phyloP scores from a whole-genome alignment of 805 yeast genomes.

The Gaillardinia entomophila region DNA sequence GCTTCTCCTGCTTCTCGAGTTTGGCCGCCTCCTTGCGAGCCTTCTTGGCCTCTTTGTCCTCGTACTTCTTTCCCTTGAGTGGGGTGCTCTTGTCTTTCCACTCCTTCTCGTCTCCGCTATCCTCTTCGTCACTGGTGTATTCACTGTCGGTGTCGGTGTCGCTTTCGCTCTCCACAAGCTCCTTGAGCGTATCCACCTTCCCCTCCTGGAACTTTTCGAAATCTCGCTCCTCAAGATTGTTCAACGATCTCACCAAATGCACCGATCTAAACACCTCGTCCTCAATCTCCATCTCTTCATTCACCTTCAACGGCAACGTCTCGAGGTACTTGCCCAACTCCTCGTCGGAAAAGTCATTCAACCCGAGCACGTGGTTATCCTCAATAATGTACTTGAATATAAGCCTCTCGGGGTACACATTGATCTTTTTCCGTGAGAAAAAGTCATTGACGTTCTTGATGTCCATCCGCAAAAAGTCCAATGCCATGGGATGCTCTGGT shows the following conservation, averaged over 20 bases:
- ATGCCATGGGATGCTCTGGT: slow-evolving; percentile 95
- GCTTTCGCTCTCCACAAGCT: slow-evolving; percentile 38
- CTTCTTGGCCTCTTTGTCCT: slow-evolving; percentile 74
- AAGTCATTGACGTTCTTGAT: slow-evolving; percentile 91
- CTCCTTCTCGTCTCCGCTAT: slow-evolving; percentile 16
- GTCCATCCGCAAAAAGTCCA: slow-evolving; percentile 95
- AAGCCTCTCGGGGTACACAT: slow-evolving; percentile 73
- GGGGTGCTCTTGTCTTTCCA: slow-evolving; percentile 39
- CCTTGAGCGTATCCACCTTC: slow-evolving; percentile 70
- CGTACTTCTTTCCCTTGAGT: slow-evolving; percentile 67
- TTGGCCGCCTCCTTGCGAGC: slow-evolving; percentile 71
- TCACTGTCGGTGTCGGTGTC: slow-evolving; percentile 2
- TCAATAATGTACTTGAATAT: slow-evolving; percentile 75
- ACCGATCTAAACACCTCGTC: slow-evolving; percentile 85
- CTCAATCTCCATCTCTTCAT: slow-evolving; percentile 49
- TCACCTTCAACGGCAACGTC: slow-evolving; percentile 51
- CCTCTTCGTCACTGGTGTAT: slow-evolving; percentile 17
- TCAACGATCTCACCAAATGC: slow-evolving; percentile 71
- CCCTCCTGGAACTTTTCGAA: slow-evolving; percentile 75
- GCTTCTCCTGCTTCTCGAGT: slow-evolving; percentile 70
- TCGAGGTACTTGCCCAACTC: slow-evolving; percentile 38
- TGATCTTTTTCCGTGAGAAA: slow-evolving; percentile 65
- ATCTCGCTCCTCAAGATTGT: slow-evolving; percentile 86
- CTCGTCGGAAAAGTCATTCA: slow-evolving; percentile 36
- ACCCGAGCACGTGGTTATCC: slow-evolving; percentile 28